Evolutionary conservation across 2,329 filamentous ascomycete genomes (phyloP).

Genomic region (Hypomyces perniciosus): DNA sequence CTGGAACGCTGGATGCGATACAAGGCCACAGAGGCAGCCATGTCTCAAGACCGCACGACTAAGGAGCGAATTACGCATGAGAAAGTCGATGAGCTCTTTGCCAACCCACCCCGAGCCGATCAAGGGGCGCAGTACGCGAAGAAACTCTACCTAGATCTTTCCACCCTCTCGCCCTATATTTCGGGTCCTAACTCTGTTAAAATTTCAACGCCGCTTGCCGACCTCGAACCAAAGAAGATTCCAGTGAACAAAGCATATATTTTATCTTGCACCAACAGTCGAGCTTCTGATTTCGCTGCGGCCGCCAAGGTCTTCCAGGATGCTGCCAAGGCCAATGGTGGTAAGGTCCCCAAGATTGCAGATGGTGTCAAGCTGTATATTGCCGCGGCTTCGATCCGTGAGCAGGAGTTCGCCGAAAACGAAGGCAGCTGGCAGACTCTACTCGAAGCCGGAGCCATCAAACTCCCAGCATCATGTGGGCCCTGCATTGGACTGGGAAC

Average conservation of each 20-base stretch:
- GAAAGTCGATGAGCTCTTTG: conserved; percentile 64
- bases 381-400: conserved; percentile 70
- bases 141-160: conserved; percentile 72
- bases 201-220: background rate
- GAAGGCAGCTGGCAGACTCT: conserved; percentile 81
- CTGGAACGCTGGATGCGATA: conserved; percentile 68
- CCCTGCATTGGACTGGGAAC: conserved; percentile 79
- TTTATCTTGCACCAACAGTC: conserved; percentile 83
- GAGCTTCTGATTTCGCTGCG: conserved; percentile 70
- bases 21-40: conserved; percentile 67
- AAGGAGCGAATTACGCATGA: conserved; percentile 64
- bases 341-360: conserved; percentile 62
- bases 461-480: conserved; percentile 68
- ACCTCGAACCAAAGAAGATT: background rate
- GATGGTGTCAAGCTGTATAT: conserved; percentile 79
- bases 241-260: conserved; percentile 32
- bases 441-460: conserved; percentile 69
- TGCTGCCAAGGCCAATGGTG: conserved; percentile 57
- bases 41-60: conserved; percentile 42
- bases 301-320: conserved; percentile 81
- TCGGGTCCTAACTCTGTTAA: conserved; percentile 90
- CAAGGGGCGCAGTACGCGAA: conserved; percentile 77
- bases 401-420: conserved; percentile 69
- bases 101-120: conserved; percentile 63
- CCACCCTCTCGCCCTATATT: conserved; percentile 76